These are phyloP conservation scores for Ceratobasidium sp. DNA, from an alignment of 1,284 basidiomycete species.

Conservation along the genomic window DNA sequence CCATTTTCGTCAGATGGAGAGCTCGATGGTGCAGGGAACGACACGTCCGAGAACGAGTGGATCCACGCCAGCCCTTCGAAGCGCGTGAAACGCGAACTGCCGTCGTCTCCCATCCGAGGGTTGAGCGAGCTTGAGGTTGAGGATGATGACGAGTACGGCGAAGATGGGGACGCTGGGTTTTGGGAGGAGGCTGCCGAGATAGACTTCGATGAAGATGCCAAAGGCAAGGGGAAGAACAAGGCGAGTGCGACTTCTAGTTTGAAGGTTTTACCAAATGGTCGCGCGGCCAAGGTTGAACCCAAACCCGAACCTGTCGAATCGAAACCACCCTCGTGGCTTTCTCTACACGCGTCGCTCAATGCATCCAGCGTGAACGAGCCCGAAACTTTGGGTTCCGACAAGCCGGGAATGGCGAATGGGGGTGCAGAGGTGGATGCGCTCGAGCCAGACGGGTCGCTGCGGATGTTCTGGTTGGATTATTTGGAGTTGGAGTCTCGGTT, in stretches of 20 bases:
- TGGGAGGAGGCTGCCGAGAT: constrained; percentile 51
- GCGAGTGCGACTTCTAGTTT: constrained; percentile 40
- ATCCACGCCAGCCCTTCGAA: constrained; percentile 31
- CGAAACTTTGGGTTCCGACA: constrained; percentile 62
- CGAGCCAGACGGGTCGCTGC: constrained; percentile 84
- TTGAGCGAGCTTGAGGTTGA: constrained; percentile 51
- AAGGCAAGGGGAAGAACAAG: constrained; percentile 51
- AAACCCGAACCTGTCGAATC: constrained; percentile 53
- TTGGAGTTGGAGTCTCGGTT: constrained; percentile 82
- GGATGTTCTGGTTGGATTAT: constrained; percentile 95
- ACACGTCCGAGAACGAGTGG: constrained; percentile 38
- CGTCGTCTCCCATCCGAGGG: constrained; percentile 6
- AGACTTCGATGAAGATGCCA: constrained; percentile 37
- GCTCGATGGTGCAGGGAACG: constrained; percentile 18
- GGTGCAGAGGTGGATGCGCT: constrained; percentile 62
- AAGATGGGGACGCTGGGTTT: constrained; percentile 52
- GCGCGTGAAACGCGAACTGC: constrained; percentile 14
- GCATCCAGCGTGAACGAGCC: constrained; percentile 56
- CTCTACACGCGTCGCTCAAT: constrained; percentile 74
- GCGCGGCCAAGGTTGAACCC: constrained; percentile 61
- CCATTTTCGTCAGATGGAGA: constrained; percentile 46
- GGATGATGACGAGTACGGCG: constrained; percentile 58
- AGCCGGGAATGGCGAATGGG: constrained; percentile 59
- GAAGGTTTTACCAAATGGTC: constrained; percentile 51
- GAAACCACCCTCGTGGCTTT: constrained; percentile 74